Base-by-base conservation (phyloP, 495 filamentous ascomycete genomes). In the Penicillium nucicola region DNA sequence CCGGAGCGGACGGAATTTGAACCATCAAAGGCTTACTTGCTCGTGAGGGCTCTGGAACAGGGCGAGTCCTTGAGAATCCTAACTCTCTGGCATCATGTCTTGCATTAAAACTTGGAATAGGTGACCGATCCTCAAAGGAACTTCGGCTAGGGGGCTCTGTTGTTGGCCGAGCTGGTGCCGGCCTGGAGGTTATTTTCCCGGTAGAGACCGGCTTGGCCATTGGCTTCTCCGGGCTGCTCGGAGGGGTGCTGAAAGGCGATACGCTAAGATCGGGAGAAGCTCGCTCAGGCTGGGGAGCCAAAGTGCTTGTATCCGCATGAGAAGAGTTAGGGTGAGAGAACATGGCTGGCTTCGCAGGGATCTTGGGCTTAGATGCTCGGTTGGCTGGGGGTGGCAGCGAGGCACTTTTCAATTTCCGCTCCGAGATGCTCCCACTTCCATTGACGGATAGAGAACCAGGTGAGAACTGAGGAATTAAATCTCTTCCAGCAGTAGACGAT, bases 231-330 rank as follows among this genome's bases (percentile, higher is more conserved):
- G 83, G 82, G 56, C 86, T 95, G 47, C 83, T 85, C 12, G 92
- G 91, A 10, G 92, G 92, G 25, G 91, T 96, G 65, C 76, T 92
- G 60, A 98, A 97, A 0, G 93, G 92, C 5, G 93, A 97, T 1
- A 87, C 72, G 30, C 71, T 71, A n/a, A 80, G 78, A 10, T 77
- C 78, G 4, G 69, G 61, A 15, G 67, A 60, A n/a, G 53, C 41
- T 17, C 44, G 55, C 7, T 72, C 70, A 13, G 57, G 43, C 10
- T 38, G 59, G n/a, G 76, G 77, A 22, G 72, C 65, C 22, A 77
- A 59, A 0, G 60, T 55, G 9, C 38, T 48, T 5, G 46, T 41
- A 44, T 72, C 68, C 4, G 25, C 25, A 28, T 28, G 25, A 28
- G 25, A 28, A 28, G 25, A 28, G 7, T 28, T 28, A 28, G 56